Evolutionary conservation across 2,329 filamentous ascomycete species (phyloP), one percentile per base, ranked within the genome.

Genomic region (Ophiostoma piceae): DNA sequence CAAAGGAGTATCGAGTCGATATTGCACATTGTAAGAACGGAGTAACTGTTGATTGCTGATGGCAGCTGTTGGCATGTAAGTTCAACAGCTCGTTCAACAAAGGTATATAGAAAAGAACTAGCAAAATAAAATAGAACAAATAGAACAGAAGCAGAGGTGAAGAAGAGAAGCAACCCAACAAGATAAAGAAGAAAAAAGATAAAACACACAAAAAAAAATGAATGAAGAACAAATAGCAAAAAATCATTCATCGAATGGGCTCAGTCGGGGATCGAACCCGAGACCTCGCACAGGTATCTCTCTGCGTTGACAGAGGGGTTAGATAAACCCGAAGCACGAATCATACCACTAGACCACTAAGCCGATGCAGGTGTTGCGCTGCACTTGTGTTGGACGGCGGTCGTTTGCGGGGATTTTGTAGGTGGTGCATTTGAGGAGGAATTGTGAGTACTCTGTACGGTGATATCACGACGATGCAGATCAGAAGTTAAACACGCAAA

Each of bases 331-430:
- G 71, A 73, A 73, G 72, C 72, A 67, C 72, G 72, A 73, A 73
- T 73, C 72, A 73, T 73, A 73, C 72, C 71, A 72, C 72, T 73
- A 73, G 72, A 73, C 72, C 72, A 72, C 54, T 72, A 70, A 73
- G 72, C 72, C 72, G 35, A n/a, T 62, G 47, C 64, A 66, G 22
- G 14, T 19, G 26, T 16, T n/a, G 51, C n/a, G 9, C 51, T 43
- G 64, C 35, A 35, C 35, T 35, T 35, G 35, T 22, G 65, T 32
- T 66, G 65, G n/a, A 47, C 39, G 65, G 26, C 19, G n/a, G 39
- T 29, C 22, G 22, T 29, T 47, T 32, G 65, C 37, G 22, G 12
- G 12, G 9, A 19, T 26, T 47, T 43, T 43, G 65, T 66, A 64
- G 62, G 22, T 9, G 19, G 51, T 26, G 22, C n/a, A 22, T 43